Evolutionary conservation across 352 stramenopile species (phyloP).

Genomic region (Plasmopara halstedii): DNA sequence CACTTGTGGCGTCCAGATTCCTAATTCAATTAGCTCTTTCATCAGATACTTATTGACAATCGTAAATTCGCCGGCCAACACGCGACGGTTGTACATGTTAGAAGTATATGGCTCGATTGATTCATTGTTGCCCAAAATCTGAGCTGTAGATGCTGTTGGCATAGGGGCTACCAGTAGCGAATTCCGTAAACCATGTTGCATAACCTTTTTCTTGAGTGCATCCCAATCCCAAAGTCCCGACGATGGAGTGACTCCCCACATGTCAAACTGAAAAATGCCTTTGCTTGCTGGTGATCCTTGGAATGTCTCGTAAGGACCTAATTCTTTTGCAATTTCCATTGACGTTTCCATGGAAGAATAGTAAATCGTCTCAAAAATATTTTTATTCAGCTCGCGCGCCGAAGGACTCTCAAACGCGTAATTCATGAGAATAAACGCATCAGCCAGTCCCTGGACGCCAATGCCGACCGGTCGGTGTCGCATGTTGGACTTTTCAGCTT

Average conservation of each 20-base stretch:
- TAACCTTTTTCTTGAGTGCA: constrained; percentile 89
- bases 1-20: constrained; percentile 95
- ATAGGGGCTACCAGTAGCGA: constrained; percentile 99
- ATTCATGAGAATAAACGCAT: constrained; percentile 97
- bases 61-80: constrained; percentile 98
- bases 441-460: constrained; percentile 96
- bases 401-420: constrained; percentile 93
- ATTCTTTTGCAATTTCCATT: constrained; percentile 89
- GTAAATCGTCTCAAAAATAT: constrained; percentile 99
- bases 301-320: constrained; percentile 97
- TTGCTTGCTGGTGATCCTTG: constrained; percentile 93
- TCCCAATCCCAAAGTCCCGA: constrained; percentile 94
- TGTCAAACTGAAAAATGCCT: constrained; percentile 97
- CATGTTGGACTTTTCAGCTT: constrained; percentile 92
- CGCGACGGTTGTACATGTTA: constrained; percentile 99
- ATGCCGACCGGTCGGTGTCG: constrained; percentile 97
- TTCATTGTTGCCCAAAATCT: constrained; percentile 99
- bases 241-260: constrained; percentile 95
- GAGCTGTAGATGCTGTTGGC: constrained; percentile 98
- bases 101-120: constrained; percentile 98
- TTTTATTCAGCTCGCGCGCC: constrained; percentile 92
- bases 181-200: constrained; percentile 95
- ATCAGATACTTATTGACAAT: constrained; percentile 99
- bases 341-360: constrained; percentile 94
- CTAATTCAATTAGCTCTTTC: constrained; percentile 93